phyloP scores from a whole-genome alignment of 805 yeast genomes.

The Lipomyces spencermartinsiae region DNA sequence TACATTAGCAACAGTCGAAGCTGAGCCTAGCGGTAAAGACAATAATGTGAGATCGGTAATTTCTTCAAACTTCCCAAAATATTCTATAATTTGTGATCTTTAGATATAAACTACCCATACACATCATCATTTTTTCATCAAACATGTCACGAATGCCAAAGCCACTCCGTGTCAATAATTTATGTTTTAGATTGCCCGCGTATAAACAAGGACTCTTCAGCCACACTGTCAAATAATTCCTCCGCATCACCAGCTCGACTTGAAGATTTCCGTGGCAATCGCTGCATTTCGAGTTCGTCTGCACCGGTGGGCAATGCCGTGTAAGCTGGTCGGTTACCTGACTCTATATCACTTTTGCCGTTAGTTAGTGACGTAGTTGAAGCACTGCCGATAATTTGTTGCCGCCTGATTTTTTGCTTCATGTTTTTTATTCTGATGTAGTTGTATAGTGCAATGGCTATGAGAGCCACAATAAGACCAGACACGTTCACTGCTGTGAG shows the following conservation, averaged over 20 bases:
- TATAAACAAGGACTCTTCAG: not conserved
- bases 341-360: not conserved
- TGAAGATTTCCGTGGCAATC: not conserved
- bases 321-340: not conserved
- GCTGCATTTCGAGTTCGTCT: constrained; percentile 14
- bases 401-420: constrained; percentile 23
- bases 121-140: not conserved
- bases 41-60: not conserved
- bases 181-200: not conserved
- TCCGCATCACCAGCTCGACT: not conserved
- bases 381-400: constrained; percentile 2
- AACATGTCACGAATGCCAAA: not conserved
- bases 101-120: not conserved
- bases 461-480: constrained; percentile 76
- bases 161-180: not conserved
- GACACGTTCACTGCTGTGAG: constrained; percentile 69
- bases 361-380: not conserved
- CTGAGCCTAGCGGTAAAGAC: no score
- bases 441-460: constrained; percentile 86
- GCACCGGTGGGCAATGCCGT: not conserved
- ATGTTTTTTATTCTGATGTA: constrained; percentile 41
- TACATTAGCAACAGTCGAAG: no score
- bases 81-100: not conserved
- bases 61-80: not conserved
- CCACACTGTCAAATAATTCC: not conserved